These are phyloP conservation scores for Oryza rufipogon DNA, from an alignment of 176 grass and related monocot species.

Conservation along the genomic window DNA sequence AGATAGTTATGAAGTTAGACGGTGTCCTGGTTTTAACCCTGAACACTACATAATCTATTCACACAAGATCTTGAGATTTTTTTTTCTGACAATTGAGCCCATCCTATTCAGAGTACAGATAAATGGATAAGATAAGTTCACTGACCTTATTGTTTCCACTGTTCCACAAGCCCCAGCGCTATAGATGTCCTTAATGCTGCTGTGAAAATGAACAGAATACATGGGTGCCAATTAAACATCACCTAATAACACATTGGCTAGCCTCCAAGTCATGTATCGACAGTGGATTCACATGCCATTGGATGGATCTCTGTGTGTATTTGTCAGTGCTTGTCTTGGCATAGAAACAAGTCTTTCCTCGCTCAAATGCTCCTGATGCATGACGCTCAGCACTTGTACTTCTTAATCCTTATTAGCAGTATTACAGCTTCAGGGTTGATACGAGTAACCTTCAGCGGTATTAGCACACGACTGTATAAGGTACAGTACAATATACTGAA, in stretches of 20 bases:
- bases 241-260: not conserved
- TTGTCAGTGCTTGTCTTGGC: not conserved
- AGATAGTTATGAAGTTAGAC: not conserved
- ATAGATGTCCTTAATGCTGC: not conserved
- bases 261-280: constrained; percentile 6
- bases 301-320: not conserved
- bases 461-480: not conserved
- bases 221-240: not conserved
- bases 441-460: not conserved
- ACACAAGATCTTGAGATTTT: not conserved
- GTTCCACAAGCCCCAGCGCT: not conserved
- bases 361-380: not conserved
- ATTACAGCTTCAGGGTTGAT: not conserved
- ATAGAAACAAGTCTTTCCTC: not conserved
- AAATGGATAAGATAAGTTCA: not conserved
- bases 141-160: not conserved
- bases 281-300: not conserved
- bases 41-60: not conserved
- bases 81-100: not conserved
- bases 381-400: not conserved
- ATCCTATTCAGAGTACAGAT: not conserved
- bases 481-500: not conserved
- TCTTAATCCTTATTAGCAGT: not conserved
- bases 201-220: not conserved
- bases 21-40: not conserved